Conservation (phyloP, 306 rosid genomes). For the Vicia sativa region DNA sequence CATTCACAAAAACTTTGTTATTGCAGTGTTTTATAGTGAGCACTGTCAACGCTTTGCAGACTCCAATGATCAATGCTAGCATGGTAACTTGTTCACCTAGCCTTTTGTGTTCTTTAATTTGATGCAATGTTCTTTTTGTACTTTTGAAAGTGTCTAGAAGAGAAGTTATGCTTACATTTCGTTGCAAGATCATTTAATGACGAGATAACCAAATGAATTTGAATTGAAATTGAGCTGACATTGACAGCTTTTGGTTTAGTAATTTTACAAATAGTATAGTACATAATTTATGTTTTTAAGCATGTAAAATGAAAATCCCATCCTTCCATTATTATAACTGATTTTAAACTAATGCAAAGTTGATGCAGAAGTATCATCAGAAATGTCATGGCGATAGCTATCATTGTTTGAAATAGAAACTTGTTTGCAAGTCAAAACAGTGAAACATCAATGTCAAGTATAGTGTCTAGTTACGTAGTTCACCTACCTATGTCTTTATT, state of each 20-base stretch:
- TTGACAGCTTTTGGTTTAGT: slow-evolving; percentile 3
- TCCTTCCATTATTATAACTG: slow-evolving; percentile 16
- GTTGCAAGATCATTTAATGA: background rate
- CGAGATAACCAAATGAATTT: slow-evolving; percentile 7
- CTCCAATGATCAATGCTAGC: slow-evolving; percentile 99
- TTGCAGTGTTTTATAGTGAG: slow-evolving; percentile 96
- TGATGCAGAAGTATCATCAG: slow-evolving; percentile 11
- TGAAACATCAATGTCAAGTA: slow-evolving; percentile 11
- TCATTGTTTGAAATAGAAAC: slow-evolving; percentile 11
- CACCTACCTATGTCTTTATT: slow-evolving; percentile 1
- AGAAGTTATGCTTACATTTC: slow-evolving; percentile 26
- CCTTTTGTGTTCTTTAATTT: slow-evolving; percentile 25
- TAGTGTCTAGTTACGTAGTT: slow-evolving; percentile 21
- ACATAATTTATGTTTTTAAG: background rate
- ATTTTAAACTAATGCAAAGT: slow-evolving; percentile 23
- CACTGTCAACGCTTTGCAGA: slow-evolving; percentile 90
- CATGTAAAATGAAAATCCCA: slow-evolving; percentile 7
- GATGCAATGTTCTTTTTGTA: slow-evolving; percentile 14
- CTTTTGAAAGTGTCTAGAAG: slow-evolving; percentile 13
- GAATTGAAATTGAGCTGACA: slow-evolving; percentile 17
- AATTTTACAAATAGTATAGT: slow-evolving; percentile 9
- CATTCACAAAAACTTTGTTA: slow-evolving; percentile 16
- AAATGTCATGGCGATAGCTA: background rate
- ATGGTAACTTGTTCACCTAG: slow-evolving; percentile 60
- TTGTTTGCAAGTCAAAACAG: slow-evolving; percentile 19